Base-by-base conservation (phyloP, 345 rosid genomes). In the Physaria fendleri region DNA sequence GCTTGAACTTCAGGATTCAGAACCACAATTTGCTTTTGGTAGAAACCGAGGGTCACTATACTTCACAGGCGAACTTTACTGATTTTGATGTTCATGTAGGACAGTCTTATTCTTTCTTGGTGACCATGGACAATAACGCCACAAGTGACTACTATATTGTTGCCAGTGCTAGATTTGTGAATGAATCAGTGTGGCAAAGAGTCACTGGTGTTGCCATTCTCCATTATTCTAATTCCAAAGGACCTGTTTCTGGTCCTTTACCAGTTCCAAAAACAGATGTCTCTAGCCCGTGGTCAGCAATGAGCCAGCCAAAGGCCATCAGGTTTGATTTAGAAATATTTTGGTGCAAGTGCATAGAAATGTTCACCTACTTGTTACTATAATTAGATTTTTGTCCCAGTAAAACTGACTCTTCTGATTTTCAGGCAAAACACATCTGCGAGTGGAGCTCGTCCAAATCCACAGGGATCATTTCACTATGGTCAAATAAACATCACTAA, bases 381-480 rank as follows among this genome's bases (percentile, higher is more conserved):
- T 34, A 20, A 38, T 46, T 17, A 12, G 12, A 30, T 22, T 22
- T 33, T 12, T 49, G 32, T 49, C 22, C 45, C 23, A 37, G 22
- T 30, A 64, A 44, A 56, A 14, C 23, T 41, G 21, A 53, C 30
- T 51, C 18, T 53, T 23, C 24, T 35, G 15, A 15, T 62, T 5
- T 47, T 17, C 24, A 93, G 99, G 85, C 87, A 77, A 81, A 93
- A 93, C 65, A 79, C 82, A 52, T 59, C 81, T 54, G 94, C 99
- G 8, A 87, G 97, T 67, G 99, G 99, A 62, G 97, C 99, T 72
- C 90, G 99, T 24, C 97, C 97, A 51, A 93, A 93, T 52, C 97
- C 99, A 0, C 99, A 93, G 49, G 99, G 99, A 1, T 93, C 99
- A 55, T 93, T 66, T 60, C 99, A 83, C 75, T 93, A 93, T 30